Evolutionary conservation across 495 filamentous ascomycete species (phyloP).

Genomic region (Hypomontagnella monticulosa): DNA sequence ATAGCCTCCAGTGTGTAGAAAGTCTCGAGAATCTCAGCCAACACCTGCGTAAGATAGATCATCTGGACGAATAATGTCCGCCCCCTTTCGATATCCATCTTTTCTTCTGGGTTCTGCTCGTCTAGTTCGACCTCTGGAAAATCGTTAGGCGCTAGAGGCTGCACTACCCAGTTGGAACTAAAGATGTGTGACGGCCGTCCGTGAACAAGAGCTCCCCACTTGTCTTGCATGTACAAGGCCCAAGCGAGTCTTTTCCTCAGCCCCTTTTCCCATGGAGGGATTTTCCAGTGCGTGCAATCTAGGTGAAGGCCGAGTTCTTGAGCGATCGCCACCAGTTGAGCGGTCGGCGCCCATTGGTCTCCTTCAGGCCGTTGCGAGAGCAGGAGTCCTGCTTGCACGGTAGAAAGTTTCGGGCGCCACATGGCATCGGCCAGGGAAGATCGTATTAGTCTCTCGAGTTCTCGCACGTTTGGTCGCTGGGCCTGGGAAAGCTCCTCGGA

Average conservation of each 20-base stretch:
- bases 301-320: conserved; percentile 89
- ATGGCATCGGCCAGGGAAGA: conserved; percentile 79
- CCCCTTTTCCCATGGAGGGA: conserved; percentile 86
- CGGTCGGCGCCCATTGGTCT: conserved; percentile 85
- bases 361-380: conserved; percentile 88
- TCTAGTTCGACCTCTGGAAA: conserved; percentile 72
- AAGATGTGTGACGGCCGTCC: conserved; percentile 88
- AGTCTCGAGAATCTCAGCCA: conserved; percentile 79
- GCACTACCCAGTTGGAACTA: conserved; percentile 83
- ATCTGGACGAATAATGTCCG: conserved; percentile 76
- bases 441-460: conserved; percentile 80
- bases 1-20: conserved; percentile 80
- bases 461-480: conserved; percentile 75
- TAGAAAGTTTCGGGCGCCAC: conserved; percentile 87
- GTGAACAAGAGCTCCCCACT: conserved; percentile 88
- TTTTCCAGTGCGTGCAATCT: conserved; percentile 87
- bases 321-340: conserved; percentile 80
- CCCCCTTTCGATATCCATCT: conserved; percentile 72
- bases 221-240: conserved; percentile 93
- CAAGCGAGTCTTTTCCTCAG: conserved; percentile 86
- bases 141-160: conserved; percentile 71
- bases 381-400: conserved; percentile 89
- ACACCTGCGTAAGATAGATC: conserved; percentile 77
- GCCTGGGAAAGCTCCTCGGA: conserved; percentile 70
- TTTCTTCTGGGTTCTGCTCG: conserved; percentile 66